These are phyloP conservation scores for Biscogniauxia marginata DNA, from an alignment of 2,329 filamentous ascomycete species.

Conservation along the genomic window DNA sequence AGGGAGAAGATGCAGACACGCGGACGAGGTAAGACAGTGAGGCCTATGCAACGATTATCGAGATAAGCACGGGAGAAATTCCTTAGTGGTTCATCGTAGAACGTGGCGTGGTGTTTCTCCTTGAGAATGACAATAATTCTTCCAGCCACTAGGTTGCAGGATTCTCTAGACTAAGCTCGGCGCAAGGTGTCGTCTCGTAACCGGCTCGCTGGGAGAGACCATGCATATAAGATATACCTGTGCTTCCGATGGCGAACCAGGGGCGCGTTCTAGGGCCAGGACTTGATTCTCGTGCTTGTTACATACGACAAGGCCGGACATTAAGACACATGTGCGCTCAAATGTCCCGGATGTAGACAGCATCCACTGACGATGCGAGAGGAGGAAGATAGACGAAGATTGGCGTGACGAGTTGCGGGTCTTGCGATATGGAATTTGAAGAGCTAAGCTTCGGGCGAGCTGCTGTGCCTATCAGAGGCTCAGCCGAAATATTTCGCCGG, in stretches of 20 bases:
- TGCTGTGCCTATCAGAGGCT: background rate
- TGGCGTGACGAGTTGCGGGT: background rate
- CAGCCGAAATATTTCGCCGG: conserved; percentile 1
- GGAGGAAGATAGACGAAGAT: background rate
- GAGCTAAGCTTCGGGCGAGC: background rate
- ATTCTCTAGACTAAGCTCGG: conserved; percentile 21
- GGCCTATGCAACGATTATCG: conserved; percentile 9
- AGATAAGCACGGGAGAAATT: conserved; percentile 17
- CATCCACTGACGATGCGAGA: background rate
- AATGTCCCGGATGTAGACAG: background rate
- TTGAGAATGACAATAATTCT: conserved; percentile 28
- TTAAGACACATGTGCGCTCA: background rate
- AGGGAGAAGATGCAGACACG: conserved; percentile 1
- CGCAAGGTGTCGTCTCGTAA: conserved; percentile 13
- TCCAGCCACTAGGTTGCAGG: conserved; percentile 31
- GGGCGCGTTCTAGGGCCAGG: background rate
- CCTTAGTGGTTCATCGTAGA: conserved; percentile 8
- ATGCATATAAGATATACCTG: background rate
- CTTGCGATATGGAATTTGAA: background rate
- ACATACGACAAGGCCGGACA: background rate
- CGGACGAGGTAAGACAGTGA: conserved; percentile 1
- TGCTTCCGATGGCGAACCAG: background rate
- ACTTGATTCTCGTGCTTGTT: background rate
- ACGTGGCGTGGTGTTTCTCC: conserved; percentile 15
- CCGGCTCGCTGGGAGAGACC: background rate